Evolutionary conservation across 228 moss, liverwort and hornwort species (phyloP), one percentile per base, ranked within the genome.

Genomic region (Sphagnum magellanicum): DNA sequence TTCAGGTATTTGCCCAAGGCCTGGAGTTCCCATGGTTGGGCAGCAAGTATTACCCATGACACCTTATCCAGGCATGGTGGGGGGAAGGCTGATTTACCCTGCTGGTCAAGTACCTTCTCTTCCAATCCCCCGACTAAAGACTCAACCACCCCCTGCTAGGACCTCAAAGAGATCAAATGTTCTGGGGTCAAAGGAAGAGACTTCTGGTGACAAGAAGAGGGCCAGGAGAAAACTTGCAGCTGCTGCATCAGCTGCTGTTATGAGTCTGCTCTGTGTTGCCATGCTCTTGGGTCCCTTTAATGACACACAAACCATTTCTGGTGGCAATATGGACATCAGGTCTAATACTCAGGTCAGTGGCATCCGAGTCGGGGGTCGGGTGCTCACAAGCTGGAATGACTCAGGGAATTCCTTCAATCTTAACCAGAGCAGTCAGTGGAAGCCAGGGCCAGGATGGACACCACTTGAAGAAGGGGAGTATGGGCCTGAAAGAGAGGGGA

Each of bases 91-190:
- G 64, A 73, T 88, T 67, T 78, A 76, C 69, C 72, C 78, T 8
- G 72, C 84, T n/a, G 86, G 81, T 17, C 84, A 78, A 13, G 79
- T 79, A 74, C 81, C 81, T 10, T 81, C 70, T 48, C 72, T 91
- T 46, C 88, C 91, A 49, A 84, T 91, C 59, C 86, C 86, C 4
- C 73, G 74, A 60, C 79, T 86, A 5, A 91, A 91, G 74, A 11
- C 77, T 6, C 88, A 88, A 68, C 73, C 61, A 61, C 53, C 70
- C 10, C 66, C 74, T 67, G 69, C 72, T 55, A 66, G 74, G 61
- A 84, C 63, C 61, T 74, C 82, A 58, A 91, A 84, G 75, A 78
- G 78, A 72, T 32, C 74, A 16, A 91, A 82, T 58, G 51, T 51
- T 64, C 68, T 67, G 16, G 58, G 9, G 46, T 17, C 50, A 14